Conservation (phyloP, 129 eudicot species). For the Flaveria bidentis region DNA sequence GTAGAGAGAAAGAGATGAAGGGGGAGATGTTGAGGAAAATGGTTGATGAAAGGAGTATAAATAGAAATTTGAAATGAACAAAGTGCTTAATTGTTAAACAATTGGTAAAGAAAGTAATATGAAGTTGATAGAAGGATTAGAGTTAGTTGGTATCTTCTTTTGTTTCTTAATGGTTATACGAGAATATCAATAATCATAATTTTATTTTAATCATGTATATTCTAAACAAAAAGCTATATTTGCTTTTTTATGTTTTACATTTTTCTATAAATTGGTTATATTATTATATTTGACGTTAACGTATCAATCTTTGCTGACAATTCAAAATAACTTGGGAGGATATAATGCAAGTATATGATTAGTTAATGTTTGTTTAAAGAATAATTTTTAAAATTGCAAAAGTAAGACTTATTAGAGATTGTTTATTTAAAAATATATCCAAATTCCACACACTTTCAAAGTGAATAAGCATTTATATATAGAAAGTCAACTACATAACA, state of each 20-base stretch:
- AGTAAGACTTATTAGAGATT: no score
- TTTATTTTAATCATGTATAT: not conserved
- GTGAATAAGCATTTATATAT: not conserved
- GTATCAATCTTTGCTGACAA: no score
- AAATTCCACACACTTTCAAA: not conserved
- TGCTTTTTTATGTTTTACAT: no score
- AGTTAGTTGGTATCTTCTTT: slow-evolving; percentile 39
- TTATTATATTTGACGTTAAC: no score
- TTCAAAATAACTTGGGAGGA: no score
- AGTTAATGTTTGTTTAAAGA: no score
- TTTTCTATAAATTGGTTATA: no score
- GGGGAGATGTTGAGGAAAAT: slow-evolving; percentile 4
- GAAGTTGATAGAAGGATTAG: slow-evolving; percentile 51
- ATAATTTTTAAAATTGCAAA: no score
- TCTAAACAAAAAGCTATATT: not conserved
- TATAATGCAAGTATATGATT: no score
- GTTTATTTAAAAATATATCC: no score
- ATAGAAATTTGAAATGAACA: slow-evolving; percentile 15
- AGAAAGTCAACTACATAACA: slow-evolving; percentile 13
- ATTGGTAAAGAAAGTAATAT: slow-evolving; percentile 22
- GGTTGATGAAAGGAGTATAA: slow-evolving; percentile 26
- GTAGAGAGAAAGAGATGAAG: not conserved
- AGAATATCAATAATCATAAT: slow-evolving; percentile 1
- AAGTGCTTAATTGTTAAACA: slow-evolving; percentile 33
- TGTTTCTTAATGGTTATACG: slow-evolving; percentile 13